Base-by-base conservation (phyloP, 495 filamentous ascomycete species). In the Jackrogersella minutella region DNA sequence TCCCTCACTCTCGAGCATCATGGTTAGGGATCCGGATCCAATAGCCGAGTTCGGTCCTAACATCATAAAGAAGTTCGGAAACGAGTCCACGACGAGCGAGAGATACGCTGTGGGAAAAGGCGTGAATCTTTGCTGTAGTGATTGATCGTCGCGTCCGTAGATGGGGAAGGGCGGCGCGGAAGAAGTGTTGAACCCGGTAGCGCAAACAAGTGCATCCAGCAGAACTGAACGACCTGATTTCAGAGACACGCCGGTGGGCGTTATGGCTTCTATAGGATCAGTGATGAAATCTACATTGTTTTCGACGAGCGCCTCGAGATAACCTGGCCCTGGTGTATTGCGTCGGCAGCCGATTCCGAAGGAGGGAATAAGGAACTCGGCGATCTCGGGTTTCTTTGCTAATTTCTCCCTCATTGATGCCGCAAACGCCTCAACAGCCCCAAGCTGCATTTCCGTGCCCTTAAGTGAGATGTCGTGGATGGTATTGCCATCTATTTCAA, bases 341-440 rank as follows among this genome's bases (percentile, higher is more conserved):
- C 90, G 86, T 22, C 89, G 84, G 63, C 90, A 93, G 57, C 87
- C 86, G 0, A 89, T 84, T 0, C 85, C 79, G 71, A 91, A 92
- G 34, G 84, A 79, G 0, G 90, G 89, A 62, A 82, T 76, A 14
- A 82, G 63, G 19, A 66, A 71, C 1, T 69, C 51, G 16, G 73
- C 52, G 34, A 82, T 74, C 36, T 79, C 76, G 7, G 79, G 79
- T 14, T 72, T 75, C 41, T 57, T 26, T 6, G 70, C 31, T 9
- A 82, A 74, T 3, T 69, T 70, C 17, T 65, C 33, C 17, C 67
- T 53, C 80, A 82, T 82, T n/a, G 58, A 56, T 1, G 22, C 19
- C 19, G 66, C 51, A 54, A 76, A 79, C 5, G 56, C 6, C 11
- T 39, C 53, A 30, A 75, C 58, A 3, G 58, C 47, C 7, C 46